A percentile compares a stretch with the other conserved stretches of the same genome.
Evolutionary conservation across 73 alveolate species (phyloP).

Genomic region (Paramecium tetraurelia): DNA sequence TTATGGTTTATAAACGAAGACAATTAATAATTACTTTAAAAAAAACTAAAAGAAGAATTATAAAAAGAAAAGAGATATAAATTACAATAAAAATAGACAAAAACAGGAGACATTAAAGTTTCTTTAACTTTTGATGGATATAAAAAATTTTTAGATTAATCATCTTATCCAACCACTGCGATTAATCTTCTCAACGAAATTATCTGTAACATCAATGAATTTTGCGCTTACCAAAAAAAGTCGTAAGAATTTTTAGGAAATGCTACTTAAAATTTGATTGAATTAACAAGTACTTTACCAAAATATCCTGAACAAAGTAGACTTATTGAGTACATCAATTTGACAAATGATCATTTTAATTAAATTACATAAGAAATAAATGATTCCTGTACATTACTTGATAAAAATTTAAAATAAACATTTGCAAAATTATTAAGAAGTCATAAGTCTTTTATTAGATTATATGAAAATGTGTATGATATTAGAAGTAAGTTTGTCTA

Average conservation of each 20-base stretch:
- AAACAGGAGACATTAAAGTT: not conserved
- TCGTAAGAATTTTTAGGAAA: not conserved
- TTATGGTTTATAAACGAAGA: not conserved
- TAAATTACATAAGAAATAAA: not conserved
- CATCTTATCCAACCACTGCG: not conserved
- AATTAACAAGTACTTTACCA: not conserved
- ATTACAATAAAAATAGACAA: not conserved
- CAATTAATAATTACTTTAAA: not conserved
- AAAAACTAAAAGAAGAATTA: not conserved
- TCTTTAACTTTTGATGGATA: not conserved
- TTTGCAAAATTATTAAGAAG: not conserved
- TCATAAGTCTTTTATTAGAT: not conserved
- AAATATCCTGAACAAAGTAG: not conserved
- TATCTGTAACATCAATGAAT: not conserved
- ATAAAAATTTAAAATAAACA: not conserved
- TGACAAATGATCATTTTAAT: not conserved
- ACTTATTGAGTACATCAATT: not conserved
- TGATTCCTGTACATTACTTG: not conserved
- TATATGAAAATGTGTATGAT: not conserved
- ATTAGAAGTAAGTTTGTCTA: not conserved
- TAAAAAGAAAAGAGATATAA: not conserved
- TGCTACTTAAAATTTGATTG: not conserved
- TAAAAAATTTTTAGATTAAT: not conserved
- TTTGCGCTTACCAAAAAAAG: not conserved
- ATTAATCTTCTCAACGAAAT: not conserved